These are phyloP conservation scores for Claviceps sp. DNA, from an alignment of 2,329 filamentous ascomycete species.

Conservation along the genomic window DNA sequence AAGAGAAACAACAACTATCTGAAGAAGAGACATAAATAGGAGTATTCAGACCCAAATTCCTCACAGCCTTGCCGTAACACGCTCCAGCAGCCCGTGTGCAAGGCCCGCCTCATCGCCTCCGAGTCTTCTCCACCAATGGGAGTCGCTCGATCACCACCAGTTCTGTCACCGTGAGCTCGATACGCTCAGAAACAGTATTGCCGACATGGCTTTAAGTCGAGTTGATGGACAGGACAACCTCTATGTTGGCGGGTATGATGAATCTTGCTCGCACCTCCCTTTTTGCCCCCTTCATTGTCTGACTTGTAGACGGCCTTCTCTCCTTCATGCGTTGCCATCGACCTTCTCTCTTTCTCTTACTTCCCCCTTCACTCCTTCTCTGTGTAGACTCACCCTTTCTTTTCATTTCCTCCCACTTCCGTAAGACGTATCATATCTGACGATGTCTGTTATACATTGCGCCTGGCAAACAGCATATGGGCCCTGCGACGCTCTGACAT, in stretches of 20 bases:
- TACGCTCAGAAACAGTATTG: constrained; percentile 11
- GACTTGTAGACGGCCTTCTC: too few relatives aligned
- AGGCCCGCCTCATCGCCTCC: background rate
- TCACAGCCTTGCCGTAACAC: too few relatives aligned
- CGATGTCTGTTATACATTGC: background rate
- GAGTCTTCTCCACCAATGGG: constrained; percentile 5
- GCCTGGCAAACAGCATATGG: constrained; percentile 50
- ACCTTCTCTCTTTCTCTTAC: background rate
- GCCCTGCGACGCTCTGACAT: constrained; percentile 58
- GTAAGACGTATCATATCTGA: too few relatives aligned
- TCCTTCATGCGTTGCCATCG: too few relatives aligned
- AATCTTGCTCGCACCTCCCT: background rate
- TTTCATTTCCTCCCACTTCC: too few relatives aligned
- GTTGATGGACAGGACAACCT: constrained; percentile 28
- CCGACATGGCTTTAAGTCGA: constrained; percentile 28
- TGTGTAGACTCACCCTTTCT: background rate
- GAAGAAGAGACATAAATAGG: too few relatives aligned
- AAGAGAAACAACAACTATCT: too few relatives aligned
- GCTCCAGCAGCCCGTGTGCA: too few relatives aligned
- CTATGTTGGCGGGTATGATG: constrained; percentile 25
- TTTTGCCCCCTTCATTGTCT: background rate
- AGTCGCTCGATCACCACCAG: constrained; percentile 5
- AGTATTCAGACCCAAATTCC: too few relatives aligned
- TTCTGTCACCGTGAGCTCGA: constrained; percentile 5
- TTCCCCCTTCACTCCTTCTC: background rate